Percentiles rank a stretch among this genome's conserved stretches.
phyloP scores from a whole-genome alignment of 2,329 filamentous ascomycete species.

The Lachnellula cervina region DNA sequence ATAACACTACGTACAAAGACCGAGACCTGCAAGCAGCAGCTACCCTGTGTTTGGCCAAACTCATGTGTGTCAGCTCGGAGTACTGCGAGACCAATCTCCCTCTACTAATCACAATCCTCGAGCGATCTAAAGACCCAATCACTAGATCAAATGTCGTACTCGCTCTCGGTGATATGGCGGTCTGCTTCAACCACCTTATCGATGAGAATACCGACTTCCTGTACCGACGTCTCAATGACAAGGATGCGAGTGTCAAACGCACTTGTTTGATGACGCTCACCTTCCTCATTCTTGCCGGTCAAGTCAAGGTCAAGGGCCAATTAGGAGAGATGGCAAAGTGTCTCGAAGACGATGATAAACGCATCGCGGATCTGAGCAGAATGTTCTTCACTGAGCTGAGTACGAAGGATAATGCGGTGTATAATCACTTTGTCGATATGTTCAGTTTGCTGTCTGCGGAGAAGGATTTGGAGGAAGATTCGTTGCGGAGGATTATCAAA shows the following conservation, averaged over 20 bases:
- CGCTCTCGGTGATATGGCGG: slow-evolving; percentile 96
- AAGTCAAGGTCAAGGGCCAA: slow-evolving; percentile 99
- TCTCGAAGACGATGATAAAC: slow-evolving; percentile 90
- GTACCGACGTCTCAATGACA: slow-evolving; percentile 86
- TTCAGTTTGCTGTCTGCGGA: slow-evolving; percentile 89
- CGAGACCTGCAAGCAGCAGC: slow-evolving; percentile 87
- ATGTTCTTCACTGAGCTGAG: slow-evolving; percentile 99
- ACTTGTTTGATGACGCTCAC: slow-evolving; percentile 98
- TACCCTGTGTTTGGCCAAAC: slow-evolving; percentile 89
- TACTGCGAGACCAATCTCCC: slow-evolving; percentile 93
- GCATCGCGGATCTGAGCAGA: slow-evolving; percentile 84
- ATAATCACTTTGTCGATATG: slow-evolving; percentile 99
- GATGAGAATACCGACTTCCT: slow-evolving; percentile 99
- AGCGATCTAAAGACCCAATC: slow-evolving; percentile 85
- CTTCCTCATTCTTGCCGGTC: slow-evolving; percentile 91
- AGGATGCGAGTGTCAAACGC: slow-evolving; percentile 84
- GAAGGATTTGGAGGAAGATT: slow-evolving; percentile 73
- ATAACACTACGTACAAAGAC: slow-evolving; percentile 88
- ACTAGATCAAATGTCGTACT: slow-evolving; percentile 96
- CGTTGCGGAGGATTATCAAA: slow-evolving; percentile 79
- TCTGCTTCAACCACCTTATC: slow-evolving; percentile 98
- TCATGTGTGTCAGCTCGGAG: slow-evolving; percentile 97
- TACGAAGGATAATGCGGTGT: slow-evolving; percentile 97
- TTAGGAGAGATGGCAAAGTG: slow-evolving; percentile 99
- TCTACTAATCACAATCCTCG: slow-evolving; percentile 95